These are phyloP conservation scores for Capronia epimyces DNA, from an alignment of 2,329 filamentous ascomycete species.

Conservation along the genomic window DNA sequence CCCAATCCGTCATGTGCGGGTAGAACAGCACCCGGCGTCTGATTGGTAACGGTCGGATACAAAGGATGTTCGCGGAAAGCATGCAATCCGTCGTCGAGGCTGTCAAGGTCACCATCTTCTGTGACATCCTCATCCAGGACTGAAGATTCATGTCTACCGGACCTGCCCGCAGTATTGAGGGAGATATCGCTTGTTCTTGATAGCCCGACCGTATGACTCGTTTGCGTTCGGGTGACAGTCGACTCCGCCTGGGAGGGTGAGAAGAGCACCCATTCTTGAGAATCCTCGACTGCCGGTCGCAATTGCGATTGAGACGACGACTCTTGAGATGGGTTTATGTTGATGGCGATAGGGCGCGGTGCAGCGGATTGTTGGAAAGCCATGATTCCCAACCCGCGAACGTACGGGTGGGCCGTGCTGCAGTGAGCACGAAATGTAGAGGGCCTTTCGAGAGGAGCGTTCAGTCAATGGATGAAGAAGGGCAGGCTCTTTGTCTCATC, in stretches of 20 bases:
- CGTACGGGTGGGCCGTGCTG: conserved; percentile 17
- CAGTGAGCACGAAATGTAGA: conserved; percentile 12
- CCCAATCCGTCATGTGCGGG: conserved; percentile 89
- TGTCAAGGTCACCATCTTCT: conserved; percentile 77
- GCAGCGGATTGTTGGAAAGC: conserved; percentile 26
- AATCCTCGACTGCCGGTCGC: conserved; percentile 50
- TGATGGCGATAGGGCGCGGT: conserved; percentile 21
- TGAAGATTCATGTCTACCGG: conserved; percentile 47
- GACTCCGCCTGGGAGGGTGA: conserved; percentile 64
- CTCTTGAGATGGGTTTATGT: conserved; percentile 16
- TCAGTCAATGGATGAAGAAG: not conserved
- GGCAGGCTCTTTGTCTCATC: conserved; percentile 8
- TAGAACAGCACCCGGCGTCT: conserved; percentile 61
- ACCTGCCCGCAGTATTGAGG: conserved; percentile 62
- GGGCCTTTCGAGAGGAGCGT: not conserved
- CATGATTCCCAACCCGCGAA: conserved; percentile 22
- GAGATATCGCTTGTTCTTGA: conserved; percentile 78
- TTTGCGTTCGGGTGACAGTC: conserved; percentile 62
- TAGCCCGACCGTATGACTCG: conserved; percentile 59
- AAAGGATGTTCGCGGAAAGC: conserved; percentile 68
- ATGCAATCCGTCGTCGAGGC: conserved; percentile 83
- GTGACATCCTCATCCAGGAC: conserved; percentile 46
- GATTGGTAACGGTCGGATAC: conserved; percentile 38
- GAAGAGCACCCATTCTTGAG: conserved; percentile 95
- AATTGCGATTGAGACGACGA: conserved; percentile 28